A percentile compares a stretch with the other conserved stretches of the same genome.
Conservation (phyloP, 2,329 filamentous ascomycete species). For the Diaporthe helianthi region DNA sequence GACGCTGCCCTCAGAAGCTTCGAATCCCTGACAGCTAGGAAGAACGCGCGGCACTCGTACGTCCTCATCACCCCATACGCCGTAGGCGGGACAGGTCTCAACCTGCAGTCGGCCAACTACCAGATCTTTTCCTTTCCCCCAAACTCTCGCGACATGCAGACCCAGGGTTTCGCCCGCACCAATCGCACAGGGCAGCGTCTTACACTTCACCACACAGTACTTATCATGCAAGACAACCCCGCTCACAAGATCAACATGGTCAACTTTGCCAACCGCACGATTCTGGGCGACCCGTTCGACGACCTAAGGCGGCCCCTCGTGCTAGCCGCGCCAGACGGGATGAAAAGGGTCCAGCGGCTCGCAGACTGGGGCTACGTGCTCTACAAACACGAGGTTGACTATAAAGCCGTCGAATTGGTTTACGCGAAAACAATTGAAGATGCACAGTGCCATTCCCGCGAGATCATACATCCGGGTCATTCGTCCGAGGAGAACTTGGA, state of each 20-base stretch:
- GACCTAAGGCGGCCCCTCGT: background rate
- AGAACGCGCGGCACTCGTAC: background rate
- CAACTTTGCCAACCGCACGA: background rate
- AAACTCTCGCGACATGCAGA: background rate
- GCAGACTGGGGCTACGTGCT: background rate
- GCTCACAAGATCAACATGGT: background rate
- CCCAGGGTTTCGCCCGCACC: background rate
- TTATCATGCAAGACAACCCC: background rate
- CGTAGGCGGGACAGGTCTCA: background rate
- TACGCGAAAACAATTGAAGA: background rate
- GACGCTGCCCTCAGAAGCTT: background rate
- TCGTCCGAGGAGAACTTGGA: no score
- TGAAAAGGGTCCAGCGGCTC: background rate
- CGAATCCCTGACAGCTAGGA: background rate
- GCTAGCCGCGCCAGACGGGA: background rate
- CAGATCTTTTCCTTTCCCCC: background rate
- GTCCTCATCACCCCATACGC: background rate
- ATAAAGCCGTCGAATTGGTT: background rate
- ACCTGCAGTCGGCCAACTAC: constrained; percentile 3
- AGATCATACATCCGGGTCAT: background rate
- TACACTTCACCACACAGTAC: background rate
- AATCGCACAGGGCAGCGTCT: background rate
- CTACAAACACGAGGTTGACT: no score
- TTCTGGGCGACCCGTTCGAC: background rate
- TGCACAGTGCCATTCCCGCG: background rate